Conservation (phyloP, 257 asterid genomes). For the Lavandula angustifolia region DNA sequence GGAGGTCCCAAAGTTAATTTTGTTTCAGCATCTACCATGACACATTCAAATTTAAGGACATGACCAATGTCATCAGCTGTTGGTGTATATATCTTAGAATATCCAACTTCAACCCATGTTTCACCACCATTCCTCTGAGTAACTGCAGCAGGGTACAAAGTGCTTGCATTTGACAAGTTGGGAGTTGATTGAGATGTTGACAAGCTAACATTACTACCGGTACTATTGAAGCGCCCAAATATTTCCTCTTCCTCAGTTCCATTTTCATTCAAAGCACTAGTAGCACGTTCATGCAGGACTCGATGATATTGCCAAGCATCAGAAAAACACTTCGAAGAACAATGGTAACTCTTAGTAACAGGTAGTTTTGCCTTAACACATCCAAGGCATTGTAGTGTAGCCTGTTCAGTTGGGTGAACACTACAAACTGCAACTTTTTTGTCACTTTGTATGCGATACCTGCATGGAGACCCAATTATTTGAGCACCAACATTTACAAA, state of each 20-base stretch:
- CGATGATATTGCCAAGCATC: constrained; percentile 99
- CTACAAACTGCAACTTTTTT: constrained; percentile 82
- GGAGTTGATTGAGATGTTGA: constrained; percentile 60
- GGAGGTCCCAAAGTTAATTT: constrained; percentile 64
- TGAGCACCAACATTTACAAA: background rate
- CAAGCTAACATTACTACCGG: constrained; percentile 58
- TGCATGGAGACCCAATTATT: constrained; percentile 37
- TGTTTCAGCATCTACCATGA: constrained; percentile 70
- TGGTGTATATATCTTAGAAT: constrained; percentile 83
- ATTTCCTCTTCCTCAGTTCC: constrained; percentile 90
- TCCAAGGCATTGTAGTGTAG: constrained; percentile 87
- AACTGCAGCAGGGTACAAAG: constrained; percentile 72
- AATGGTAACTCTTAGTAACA: constrained; percentile 82
- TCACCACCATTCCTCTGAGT: constrained; percentile 84
- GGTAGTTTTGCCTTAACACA: constrained; percentile 92
- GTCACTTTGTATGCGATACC: constrained; percentile 98
- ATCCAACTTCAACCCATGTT: constrained; percentile 95
- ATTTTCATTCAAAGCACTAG: constrained; percentile 68
- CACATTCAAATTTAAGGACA: constrained; percentile 87
- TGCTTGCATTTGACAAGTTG: constrained; percentile 58
- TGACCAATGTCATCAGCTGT: constrained; percentile 90
- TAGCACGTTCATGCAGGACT: constrained; percentile 89
- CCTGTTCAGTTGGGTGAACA: constrained; percentile 92
- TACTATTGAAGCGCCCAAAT: constrained; percentile 72
- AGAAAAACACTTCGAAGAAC: constrained; percentile 84